Evolutionary conservation across 108 stramenopile genomes (phyloP).

Genomic region (Craspedostauros australis): DNA sequence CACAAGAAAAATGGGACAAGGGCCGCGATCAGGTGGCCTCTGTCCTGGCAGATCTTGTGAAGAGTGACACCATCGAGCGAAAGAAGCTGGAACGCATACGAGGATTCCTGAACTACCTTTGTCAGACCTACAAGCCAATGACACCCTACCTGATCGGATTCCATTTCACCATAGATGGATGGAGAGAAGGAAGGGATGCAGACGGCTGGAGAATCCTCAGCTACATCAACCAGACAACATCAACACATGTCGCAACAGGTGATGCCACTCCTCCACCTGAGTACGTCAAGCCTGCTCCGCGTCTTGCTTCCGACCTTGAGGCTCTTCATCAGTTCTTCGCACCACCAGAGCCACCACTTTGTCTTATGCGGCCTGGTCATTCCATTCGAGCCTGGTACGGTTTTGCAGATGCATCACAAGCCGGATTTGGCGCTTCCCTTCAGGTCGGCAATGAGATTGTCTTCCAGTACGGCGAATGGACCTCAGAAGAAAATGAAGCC

Average conservation of each 20-base stretch:
- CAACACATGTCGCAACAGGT: background rate
- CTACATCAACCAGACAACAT: background rate
- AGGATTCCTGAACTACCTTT: slow-evolving; percentile 42
- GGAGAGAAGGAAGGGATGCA: slow-evolving; percentile 24
- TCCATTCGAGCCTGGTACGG: slow-evolving; percentile 15
- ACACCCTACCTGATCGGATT: slow-evolving; percentile 44
- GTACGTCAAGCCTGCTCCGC: slow-evolving; percentile 16
- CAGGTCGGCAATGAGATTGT: background rate
- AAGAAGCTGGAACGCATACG: slow-evolving; percentile 5
- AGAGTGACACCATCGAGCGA: slow-evolving; percentile 2
- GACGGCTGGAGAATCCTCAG: slow-evolving; percentile 39
- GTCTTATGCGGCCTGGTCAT: background rate
- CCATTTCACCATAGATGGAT: slow-evolving; percentile 31
- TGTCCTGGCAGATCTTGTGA: too few species aligned
- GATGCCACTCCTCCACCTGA: background rate
- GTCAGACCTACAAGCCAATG: slow-evolving; percentile 18
- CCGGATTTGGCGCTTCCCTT: slow-evolving; percentile 24
- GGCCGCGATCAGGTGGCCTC: too few species aligned
- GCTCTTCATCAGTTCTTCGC: slow-evolving; percentile 5
- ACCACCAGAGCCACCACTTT: slow-evolving; percentile 2
- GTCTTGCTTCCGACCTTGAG: slow-evolving; percentile 19
- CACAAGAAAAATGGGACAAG: slow-evolving; percentile 23
- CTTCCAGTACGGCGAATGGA: slow-evolving; percentile 7
- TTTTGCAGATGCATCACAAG: slow-evolving; percentile 44
- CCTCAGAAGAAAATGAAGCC: background rate